Evolutionary conservation across 306 rosid species (phyloP), one percentile per base, ranked within the genome.

Genomic region (Crotalaria pallida): DNA sequence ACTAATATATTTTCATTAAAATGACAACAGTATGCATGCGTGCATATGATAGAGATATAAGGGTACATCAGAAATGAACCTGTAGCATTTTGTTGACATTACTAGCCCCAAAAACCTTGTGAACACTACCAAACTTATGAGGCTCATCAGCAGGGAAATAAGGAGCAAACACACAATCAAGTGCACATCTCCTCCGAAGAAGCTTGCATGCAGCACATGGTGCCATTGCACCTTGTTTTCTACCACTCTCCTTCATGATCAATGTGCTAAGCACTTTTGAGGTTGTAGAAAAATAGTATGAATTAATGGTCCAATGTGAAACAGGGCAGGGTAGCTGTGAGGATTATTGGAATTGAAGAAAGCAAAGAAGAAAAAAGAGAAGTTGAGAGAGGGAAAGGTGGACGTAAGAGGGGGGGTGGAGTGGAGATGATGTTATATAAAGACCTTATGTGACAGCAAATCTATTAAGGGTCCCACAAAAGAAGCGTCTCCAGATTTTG

Each of bases 121-220:
- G 99, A 0, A 94, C 99, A 47, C 92, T 85, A 8, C 92, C 96
- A 66, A 94, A 94, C 56, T 94, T 94, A 9, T 88, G 96, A 10
- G 99, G 99, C 71, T 94, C 89, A 51, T 94, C 97, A 1, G 97
- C 99, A 6, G 99, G 99, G 29, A 94, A 94, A 77, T 94, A 91
- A 57, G 99, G 99, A 9, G 99, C 97, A 77, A 94, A 94, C 3
- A 91, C 91, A 17, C 99, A 94, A 49, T 91, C 96, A 62, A 80
- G 76, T 0, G 95, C 86, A 36, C 99, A 94, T 72, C 99, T 77
- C 49, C 99, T 81, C 17, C 99, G 49, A 2, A 94, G 95, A 87
- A 94, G 95, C 81, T 91, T 94, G 82, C 99, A 94, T 0, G 97
- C 99, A 2, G 99, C 99, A 38, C 99, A 94, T 73, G 99, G 99